phyloP scores from a whole-genome alignment of 352 stramenopile species.

The Phytophthora sp. region DNA sequence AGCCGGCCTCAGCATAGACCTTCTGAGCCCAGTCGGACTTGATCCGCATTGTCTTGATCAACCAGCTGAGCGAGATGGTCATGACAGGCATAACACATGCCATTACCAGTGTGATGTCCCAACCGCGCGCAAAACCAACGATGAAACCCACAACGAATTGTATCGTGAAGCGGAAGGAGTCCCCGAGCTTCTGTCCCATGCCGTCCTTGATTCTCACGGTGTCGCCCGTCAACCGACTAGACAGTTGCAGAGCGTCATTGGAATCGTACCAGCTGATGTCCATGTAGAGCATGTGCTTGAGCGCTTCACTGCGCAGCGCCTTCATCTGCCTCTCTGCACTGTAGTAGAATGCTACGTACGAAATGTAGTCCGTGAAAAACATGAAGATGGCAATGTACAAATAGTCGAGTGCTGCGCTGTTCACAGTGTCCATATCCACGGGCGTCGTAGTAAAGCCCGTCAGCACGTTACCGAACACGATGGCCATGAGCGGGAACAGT shows the following conservation, averaged over 20 bases:
- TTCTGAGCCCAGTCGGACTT: slow-evolving; percentile 38
- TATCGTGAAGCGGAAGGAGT: slow-evolving; percentile 36
- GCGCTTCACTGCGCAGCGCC: slow-evolving; percentile 29
- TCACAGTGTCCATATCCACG: slow-evolving; percentile 35
- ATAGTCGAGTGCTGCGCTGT: slow-evolving; percentile 33
- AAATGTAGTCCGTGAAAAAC: slow-evolving; percentile 42
- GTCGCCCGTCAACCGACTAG: slow-evolving; percentile 33
- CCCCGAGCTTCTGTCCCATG: slow-evolving; percentile 46
- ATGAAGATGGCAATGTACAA: slow-evolving; percentile 38
- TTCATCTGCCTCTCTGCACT: slow-evolving; percentile 50
- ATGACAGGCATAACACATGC: slow-evolving; percentile 42
- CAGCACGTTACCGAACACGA: slow-evolving; percentile 46
- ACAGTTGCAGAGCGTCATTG: slow-evolving; percentile 38
- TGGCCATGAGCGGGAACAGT: slow-evolving; percentile 48
- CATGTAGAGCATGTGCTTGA: slow-evolving; percentile 49
- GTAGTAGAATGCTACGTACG: slow-evolving; percentile 43
- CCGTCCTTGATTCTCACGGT: slow-evolving; percentile 53
- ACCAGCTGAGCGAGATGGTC: slow-evolving; percentile 29
- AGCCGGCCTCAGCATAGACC: slow-evolving; percentile 42
- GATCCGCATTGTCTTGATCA: slow-evolving; percentile 42
- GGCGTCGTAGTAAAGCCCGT: slow-evolving; percentile 30
- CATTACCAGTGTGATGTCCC: slow-evolving; percentile 55
- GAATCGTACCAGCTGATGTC: slow-evolving; percentile 53
- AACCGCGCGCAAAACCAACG: slow-evolving; percentile 49
- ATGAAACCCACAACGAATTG: slow-evolving; percentile 43